These are phyloP conservation scores for Salix koriyanagi DNA, from an alignment of 345 rosid genomes.

Conservation along the genomic window DNA sequence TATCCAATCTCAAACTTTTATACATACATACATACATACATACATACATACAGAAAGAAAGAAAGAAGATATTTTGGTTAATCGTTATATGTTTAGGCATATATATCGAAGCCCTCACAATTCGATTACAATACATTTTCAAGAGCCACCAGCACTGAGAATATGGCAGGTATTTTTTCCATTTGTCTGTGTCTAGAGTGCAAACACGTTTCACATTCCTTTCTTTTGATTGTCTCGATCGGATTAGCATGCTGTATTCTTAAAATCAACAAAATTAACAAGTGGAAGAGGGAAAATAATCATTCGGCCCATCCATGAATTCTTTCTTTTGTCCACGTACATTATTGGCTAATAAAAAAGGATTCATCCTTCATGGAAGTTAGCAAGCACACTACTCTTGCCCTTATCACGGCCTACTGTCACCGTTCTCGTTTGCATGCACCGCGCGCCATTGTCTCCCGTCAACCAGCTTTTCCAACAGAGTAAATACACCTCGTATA, in stretches of 20 bases:
- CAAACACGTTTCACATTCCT: conserved; percentile 13
- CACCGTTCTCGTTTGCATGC: conserved; percentile 4
- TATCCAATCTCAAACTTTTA: too few relatives aligned
- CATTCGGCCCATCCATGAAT: conserved; percentile 31
- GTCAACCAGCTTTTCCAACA: too few relatives aligned
- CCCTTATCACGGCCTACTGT: conserved; percentile 16
- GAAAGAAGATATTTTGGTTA: too few relatives aligned
- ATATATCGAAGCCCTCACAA: too few relatives aligned
- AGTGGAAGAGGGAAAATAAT: conserved; percentile 5
- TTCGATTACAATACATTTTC: too few relatives aligned
- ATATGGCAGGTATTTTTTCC: conserved; percentile 38
- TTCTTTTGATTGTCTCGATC: conserved; percentile 29
- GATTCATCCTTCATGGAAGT: not conserved
- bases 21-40: too few relatives aligned
- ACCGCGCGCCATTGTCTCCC: too few relatives aligned
- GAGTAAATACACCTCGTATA: too few relatives aligned
- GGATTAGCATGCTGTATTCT: not conserved
- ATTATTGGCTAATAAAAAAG: conserved; percentile 3
- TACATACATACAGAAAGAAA: too few relatives aligned
- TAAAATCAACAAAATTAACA: conserved; percentile 25
- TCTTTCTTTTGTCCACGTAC: conserved; percentile 30
- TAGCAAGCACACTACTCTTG: not conserved
- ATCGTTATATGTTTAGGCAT: too few relatives aligned
- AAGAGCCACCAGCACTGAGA: not conserved
- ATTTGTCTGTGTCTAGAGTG: conserved; percentile 38